Conservation (phyloP, 1,284 basidiomycete species). For the Trametes versicolor region DNA sequence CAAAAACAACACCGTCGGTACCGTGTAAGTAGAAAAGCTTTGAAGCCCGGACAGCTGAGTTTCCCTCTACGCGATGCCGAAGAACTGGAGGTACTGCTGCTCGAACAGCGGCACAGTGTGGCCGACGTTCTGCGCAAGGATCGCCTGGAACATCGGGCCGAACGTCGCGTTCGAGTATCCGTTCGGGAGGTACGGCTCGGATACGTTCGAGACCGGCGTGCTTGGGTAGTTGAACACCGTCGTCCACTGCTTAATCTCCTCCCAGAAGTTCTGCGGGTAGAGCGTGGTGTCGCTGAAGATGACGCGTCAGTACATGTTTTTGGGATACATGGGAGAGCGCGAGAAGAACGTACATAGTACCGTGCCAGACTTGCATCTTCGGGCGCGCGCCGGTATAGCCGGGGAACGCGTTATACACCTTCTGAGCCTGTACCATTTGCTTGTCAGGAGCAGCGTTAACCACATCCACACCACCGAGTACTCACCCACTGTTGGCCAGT, state of each 20-base stretch:
- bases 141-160: conserved; percentile 58
- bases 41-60: no score
- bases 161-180: conserved; percentile 56
- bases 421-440: conserved; percentile 49
- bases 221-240: conserved; percentile 49
- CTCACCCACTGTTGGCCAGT: conserved; percentile 60
- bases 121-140: conserved; percentile 53
- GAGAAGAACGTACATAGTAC: conserved; percentile 52
- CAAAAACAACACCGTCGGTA: no score
- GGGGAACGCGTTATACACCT: conserved; percentile 55
- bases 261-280: conserved; percentile 59
- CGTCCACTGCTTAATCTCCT: conserved; percentile 52
- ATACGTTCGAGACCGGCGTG: conserved; percentile 51
- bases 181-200: conserved; percentile 47
- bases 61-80: conserved; percentile 26
- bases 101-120: conserved; percentile 51
- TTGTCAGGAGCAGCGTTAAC: not conserved
- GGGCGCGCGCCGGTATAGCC: conserved; percentile 62
- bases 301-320: not conserved
- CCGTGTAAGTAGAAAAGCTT: no score
- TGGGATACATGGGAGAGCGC: no score
- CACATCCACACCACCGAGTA: not conserved
- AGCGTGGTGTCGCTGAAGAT: conserved; percentile 56
- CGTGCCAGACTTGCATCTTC: conserved; percentile 65
- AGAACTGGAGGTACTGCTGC: conserved; percentile 32